phyloP scores from a whole-genome alignment of 2,329 filamentous ascomycete genomes.

The Intubia oerlemansii region DNA sequence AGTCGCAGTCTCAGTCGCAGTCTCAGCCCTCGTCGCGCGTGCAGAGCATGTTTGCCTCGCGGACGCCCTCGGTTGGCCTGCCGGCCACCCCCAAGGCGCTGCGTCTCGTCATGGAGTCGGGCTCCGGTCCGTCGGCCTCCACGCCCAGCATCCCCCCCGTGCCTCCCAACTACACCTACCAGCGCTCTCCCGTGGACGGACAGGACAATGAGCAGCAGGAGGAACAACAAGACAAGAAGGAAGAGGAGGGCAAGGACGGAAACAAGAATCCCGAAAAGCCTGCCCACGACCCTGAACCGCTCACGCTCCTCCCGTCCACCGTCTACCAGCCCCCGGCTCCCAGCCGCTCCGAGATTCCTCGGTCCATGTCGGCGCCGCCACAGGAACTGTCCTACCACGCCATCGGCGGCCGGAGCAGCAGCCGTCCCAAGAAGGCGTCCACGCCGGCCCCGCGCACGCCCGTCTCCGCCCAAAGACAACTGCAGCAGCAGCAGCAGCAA shows the following conservation, averaged over 20 bases:
- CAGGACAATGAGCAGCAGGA: not conserved
- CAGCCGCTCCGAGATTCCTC: conserved; percentile 23
- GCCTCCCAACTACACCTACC: too few relatives aligned
- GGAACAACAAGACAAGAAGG: not conserved
- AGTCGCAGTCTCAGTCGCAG: too few relatives aligned
- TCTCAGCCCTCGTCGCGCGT: conserved; percentile 10
- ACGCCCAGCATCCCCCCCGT: too few relatives aligned
- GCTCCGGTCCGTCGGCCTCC: conserved; percentile 25
- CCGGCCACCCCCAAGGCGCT: conserved; percentile 83
- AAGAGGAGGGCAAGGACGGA: too few relatives aligned
- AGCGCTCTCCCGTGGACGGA: too few relatives aligned
- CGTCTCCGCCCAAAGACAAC: too few relatives aligned
- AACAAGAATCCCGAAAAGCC: too few relatives aligned
- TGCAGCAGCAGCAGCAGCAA: too few relatives aligned
- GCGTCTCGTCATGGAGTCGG: conserved; percentile 51
- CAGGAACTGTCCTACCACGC: conserved; percentile 16
- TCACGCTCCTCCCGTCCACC: conserved; percentile 34
- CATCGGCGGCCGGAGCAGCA: too few relatives aligned
- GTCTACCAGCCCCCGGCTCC: conserved; percentile 33
- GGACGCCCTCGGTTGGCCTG: conserved; percentile 43
- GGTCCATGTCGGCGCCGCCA: conserved; percentile 41
- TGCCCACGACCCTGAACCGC: too few relatives aligned
- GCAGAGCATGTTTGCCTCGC: conserved; percentile 26
- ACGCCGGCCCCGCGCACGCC: too few relatives aligned
- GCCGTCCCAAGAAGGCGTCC: not conserved